Conservation (phyloP, 2,329 filamentous ascomycete species). For the Xylariaceae sp. region DNA sequence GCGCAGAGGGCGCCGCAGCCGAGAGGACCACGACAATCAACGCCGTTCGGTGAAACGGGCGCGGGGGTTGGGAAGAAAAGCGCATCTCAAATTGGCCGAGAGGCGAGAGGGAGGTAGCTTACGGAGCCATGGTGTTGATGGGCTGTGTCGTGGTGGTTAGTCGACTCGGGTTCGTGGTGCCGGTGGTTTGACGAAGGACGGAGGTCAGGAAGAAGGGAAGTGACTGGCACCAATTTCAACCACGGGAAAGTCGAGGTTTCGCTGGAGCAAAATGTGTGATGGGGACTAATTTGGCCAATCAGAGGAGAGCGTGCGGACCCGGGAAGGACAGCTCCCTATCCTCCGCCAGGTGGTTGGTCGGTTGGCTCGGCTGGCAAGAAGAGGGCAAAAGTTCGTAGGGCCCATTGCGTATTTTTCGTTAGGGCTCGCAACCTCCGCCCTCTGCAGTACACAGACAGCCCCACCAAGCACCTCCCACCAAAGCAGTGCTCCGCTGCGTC, state of each 20-base stretch:
- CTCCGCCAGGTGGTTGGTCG: too few relatives aligned
- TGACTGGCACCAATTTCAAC: slow-evolving; percentile 7
- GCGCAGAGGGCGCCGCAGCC: slow-evolving; percentile 53
- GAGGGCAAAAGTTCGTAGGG: not conserved
- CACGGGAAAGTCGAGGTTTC: slow-evolving; percentile 13
- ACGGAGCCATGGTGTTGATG: slow-evolving; percentile 35
- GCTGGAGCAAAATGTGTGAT: not conserved
- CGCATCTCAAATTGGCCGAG: slow-evolving; percentile 29
- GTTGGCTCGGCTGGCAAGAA: too few relatives aligned
- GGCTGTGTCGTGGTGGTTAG: slow-evolving; percentile 23
- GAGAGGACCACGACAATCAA: slow-evolving; percentile 83
- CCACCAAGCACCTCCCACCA: slow-evolving; percentile 21
- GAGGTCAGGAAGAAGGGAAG: slow-evolving; percentile 6
- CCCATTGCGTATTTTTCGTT: slow-evolving; percentile 8
- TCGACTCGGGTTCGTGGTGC: slow-evolving; percentile 27
- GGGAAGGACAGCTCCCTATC: too few relatives aligned
- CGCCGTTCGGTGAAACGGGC: slow-evolving; percentile 52
- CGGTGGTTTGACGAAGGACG: slow-evolving; percentile 18
- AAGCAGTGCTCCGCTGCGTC: slow-evolving; percentile 24
- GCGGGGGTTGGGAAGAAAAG: slow-evolving; percentile 31
- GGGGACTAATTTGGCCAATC: slow-evolving; percentile 17
- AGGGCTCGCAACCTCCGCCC: slow-evolving; percentile 25
- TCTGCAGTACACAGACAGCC: slow-evolving; percentile 12
- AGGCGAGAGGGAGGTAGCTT: slow-evolving; percentile 38
- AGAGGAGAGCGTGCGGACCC: not conserved